Evolutionary conservation across 164 flowering plant species (phyloP).

Genomic region (Annona cherimola): DNA sequence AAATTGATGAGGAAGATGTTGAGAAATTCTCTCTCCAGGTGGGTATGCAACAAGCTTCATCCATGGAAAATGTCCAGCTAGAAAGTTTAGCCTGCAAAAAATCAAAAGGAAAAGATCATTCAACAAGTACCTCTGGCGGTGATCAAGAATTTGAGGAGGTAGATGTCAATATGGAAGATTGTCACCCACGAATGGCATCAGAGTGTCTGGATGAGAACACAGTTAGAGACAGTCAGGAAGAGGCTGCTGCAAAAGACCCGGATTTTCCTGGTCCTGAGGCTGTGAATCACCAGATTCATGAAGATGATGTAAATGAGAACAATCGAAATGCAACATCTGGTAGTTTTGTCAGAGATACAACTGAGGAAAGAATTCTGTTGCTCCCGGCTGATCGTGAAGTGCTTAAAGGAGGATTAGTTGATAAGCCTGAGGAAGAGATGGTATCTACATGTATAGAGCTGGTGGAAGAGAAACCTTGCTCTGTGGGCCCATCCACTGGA

Average conservation of each 20-base stretch:
- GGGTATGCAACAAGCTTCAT: slow-evolving; percentile 20
- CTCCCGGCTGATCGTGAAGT: slow-evolving; percentile 14
- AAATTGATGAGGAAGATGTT: slow-evolving; percentile 80
- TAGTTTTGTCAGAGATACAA: slow-evolving; percentile 8
- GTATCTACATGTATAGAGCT: slow-evolving; percentile 1
- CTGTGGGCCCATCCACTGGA: slow-evolving; percentile 7
- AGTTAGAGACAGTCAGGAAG: slow-evolving; percentile 12
- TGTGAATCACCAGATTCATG: slow-evolving; percentile 5
- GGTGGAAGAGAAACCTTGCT: slow-evolving; percentile 2
- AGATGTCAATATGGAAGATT: slow-evolving; percentile 68
- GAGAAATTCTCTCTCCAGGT: slow-evolving; percentile 43
- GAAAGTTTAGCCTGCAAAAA: not conserved
- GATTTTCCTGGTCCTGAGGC: not conserved
- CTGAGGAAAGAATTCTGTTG: slow-evolving; percentile 12
- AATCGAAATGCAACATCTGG: not conserved
- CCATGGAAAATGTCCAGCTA: not conserved
- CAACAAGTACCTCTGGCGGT: slow-evolving; percentile 8
- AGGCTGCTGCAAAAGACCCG: slow-evolving; percentile 10
- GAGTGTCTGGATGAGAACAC: slow-evolving; percentile 28
- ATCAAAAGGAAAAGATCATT: not conserved
- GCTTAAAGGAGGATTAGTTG: slow-evolving; percentile 14
- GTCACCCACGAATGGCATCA: slow-evolving; percentile 17
- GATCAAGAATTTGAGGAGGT: slow-evolving; percentile 33
- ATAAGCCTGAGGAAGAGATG: slow-evolving; percentile 11
- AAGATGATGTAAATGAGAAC: slow-evolving; percentile 5